Conservation (phyloP, 73 alveolate genomes). For the Effrenium voratum region DNA sequence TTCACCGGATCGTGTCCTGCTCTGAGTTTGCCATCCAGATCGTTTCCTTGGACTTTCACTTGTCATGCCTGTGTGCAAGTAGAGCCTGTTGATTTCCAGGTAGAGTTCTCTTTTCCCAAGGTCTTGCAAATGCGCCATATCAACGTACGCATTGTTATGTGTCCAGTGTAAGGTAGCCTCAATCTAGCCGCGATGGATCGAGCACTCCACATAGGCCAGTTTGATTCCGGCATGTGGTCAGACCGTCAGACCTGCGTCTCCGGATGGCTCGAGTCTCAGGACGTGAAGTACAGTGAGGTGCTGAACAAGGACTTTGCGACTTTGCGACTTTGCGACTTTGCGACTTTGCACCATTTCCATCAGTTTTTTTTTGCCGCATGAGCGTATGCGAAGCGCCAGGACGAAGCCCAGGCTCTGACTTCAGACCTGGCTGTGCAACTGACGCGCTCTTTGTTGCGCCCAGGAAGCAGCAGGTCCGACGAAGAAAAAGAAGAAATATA, state of each 20-base stretch:
- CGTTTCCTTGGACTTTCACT: no score
- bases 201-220: no score
- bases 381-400: neutral
- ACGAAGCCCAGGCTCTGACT: conserved; percentile 3
- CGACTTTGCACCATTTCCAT: neutral
- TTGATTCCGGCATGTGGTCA: no score
- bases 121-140: no score
- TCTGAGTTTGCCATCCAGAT: no score
- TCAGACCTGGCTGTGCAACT: neutral
- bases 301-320: conserved; percentile 43
- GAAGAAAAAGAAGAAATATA: conserved; percentile 67
- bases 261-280: neutral
- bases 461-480: neutral
- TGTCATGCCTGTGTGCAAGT: no score
- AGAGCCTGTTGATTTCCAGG: no score
- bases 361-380: neutral
- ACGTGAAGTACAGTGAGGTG: conserved; percentile 66
- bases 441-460: neutral
- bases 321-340: neutral
- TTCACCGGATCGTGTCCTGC: no score
- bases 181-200: no score
- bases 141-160: no score
- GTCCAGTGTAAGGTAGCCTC: no score
- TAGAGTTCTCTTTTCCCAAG: no score
- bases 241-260: neutral